Evolutionary conservation across 805 yeast genomes (phyloP).

Genomic region (Candida succiphila): DNA sequence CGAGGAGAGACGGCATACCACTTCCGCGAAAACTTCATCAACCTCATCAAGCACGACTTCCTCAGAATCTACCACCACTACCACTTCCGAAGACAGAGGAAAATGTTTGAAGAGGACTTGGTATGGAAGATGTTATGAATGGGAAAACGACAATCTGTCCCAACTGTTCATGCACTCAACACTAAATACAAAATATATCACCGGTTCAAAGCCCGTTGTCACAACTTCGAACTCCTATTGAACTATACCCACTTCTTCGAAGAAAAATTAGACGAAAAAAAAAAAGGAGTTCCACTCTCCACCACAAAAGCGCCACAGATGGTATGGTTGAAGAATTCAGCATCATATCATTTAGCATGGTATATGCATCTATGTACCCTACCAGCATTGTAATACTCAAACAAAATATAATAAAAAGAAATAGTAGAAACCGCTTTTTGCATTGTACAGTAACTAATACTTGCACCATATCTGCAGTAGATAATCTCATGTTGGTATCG

Average conservation of each 20-base stretch:
- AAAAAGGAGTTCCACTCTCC: no score
- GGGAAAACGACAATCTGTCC: constrained; percentile 25
- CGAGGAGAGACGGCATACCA: constrained; percentile 11
- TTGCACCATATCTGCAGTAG: no score
- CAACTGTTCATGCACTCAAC: background rate
- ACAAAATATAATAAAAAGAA: no score
- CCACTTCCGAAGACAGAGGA: constrained; percentile 10
- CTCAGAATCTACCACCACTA: constrained; percentile 10
- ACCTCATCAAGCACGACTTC: constrained; percentile 9
- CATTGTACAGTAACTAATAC: no score
- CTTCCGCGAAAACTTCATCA: constrained; percentile 18
- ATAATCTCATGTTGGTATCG: no score
- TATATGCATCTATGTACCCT: no score
- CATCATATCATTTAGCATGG: no score
- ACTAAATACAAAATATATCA: background rate
- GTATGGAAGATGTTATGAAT: constrained; percentile 45
- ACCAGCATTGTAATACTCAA: no score
- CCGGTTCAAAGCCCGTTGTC: constrained; percentile 5
- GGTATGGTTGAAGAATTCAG: no score
- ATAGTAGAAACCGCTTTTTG: no score
- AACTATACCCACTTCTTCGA: constrained; percentile 1
- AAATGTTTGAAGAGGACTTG: constrained; percentile 49
- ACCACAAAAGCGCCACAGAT: no score
- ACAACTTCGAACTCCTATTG: background rate
- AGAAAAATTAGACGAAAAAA: no score